A percentile compares a stretch with the other conserved stretches of the same genome.
These are phyloP conservation scores for Bromus sterilis DNA, from an alignment of 176 grass and related monocot genomes.

Conservation along the genomic window DNA sequence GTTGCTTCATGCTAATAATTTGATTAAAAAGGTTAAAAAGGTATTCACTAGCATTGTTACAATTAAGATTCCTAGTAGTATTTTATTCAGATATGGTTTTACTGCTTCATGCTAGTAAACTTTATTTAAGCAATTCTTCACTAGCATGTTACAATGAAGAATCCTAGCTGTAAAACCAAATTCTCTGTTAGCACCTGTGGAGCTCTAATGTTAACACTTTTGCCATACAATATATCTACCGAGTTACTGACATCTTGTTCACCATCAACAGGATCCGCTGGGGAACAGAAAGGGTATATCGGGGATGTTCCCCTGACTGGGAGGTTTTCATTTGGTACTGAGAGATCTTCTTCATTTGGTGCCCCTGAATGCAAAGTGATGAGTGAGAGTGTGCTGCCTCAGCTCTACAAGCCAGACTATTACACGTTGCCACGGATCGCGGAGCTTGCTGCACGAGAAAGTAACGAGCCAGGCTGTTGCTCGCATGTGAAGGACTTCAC, in stretches of 20 bases:
- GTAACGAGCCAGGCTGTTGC: conserved; percentile 48
- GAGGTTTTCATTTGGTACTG: background rate
- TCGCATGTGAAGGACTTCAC: conserved; percentile 49
- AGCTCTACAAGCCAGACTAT: conserved; percentile 52
- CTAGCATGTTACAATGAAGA: background rate
- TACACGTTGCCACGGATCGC: conserved; percentile 49
- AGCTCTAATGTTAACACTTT: background rate
- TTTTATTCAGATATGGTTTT: background rate
- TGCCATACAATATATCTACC: background rate
- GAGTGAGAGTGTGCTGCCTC: conserved; percentile 43
- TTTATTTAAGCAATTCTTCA: background rate
- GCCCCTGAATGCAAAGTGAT: conserved; percentile 16
- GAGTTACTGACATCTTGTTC: background rate
- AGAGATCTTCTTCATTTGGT: background rate
- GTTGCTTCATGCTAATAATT: background rate
- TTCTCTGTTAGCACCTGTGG: background rate
- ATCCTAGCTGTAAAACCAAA: background rate
- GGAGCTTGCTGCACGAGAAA: conserved; percentile 56
- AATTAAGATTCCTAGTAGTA: background rate
- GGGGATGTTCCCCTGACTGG: background rate
- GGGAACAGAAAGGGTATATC: background rate
- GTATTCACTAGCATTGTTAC: background rate
- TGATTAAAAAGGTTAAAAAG: no score
- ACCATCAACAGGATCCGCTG: background rate
- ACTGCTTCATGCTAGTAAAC: background rate